phyloP scores from a whole-genome alignment of 345 rosid genomes.

The Trapa bicornis region DNA sequence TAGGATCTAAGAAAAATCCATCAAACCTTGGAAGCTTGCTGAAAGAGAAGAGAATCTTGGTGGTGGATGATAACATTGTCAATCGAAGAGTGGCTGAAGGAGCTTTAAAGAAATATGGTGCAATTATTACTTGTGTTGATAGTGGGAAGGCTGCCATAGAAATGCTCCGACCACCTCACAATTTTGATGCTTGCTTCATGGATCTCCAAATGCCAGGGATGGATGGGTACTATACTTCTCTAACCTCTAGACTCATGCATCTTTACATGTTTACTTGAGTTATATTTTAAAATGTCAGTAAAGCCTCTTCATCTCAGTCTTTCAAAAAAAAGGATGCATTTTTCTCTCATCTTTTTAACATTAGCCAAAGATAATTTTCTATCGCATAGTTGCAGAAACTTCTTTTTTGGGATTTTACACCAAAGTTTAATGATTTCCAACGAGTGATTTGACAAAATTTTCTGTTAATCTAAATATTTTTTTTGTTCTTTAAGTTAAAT shows the following conservation, averaged over 20 bases:
- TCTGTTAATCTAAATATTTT: neutral
- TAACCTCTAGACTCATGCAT: neutral
- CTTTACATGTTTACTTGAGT: neutral
- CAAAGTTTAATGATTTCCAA: too few relatives aligned
- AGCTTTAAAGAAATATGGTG: conserved; percentile 63
- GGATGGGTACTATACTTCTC: conserved; percentile 55
- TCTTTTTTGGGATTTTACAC: too few relatives aligned
- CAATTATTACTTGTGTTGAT: conserved; percentile 67
- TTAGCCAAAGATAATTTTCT: too few relatives aligned
- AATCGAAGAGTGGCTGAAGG: conserved; percentile 96
- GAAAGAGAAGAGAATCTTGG: conserved; percentile 52
- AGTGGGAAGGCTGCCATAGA: conserved; percentile 59
- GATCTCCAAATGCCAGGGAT: conserved; percentile 97
- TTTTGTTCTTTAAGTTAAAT: neutral
- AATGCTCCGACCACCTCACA: conserved; percentile 71
- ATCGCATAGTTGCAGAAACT: too few relatives aligned
- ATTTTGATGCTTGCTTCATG: conserved; percentile 88
- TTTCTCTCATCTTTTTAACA: too few relatives aligned
- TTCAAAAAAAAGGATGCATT: too few relatives aligned
- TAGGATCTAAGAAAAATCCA: conserved; percentile 27
- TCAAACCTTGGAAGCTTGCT: conserved; percentile 42
- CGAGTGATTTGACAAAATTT: too few relatives aligned
- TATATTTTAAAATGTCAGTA: too few relatives aligned
- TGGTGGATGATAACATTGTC: conserved; percentile 83
- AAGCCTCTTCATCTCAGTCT: too few relatives aligned